Evolutionary conservation across 352 stramenopile genomes (phyloP), one percentile per base, ranked within the genome.

Genomic region (Aphanomyces euteiches): DNA sequence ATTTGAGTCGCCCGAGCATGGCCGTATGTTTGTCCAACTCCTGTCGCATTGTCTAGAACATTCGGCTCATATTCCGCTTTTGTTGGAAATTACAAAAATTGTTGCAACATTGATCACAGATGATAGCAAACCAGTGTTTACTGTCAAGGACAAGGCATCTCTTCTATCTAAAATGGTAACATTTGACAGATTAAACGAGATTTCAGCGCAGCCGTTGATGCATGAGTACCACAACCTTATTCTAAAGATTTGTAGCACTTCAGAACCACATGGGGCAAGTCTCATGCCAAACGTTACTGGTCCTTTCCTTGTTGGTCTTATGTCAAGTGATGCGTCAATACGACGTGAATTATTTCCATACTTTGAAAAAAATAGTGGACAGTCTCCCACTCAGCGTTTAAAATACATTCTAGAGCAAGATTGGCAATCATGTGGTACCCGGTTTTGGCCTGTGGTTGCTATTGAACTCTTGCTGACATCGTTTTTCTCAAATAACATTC

Each of bases 71-170:
- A 85, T 95, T 10, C 86, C 88, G 40, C 65, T 96, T 64, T 74
- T 96, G 59, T 69, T 96, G 38, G 79, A 93, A 66, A 85, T 95
- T 60, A 93, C 82, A 17, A 84, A 82, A 43, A 94, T 96, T 69
- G 87, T 92, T 15, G 75, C 82, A 0, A 77, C 85, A 12, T 77
- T 92, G 69, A 77, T 93, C 59, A 87, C 78, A 13, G 77, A 80
- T 5, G 69, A 81, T 17, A 72, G 76, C 19, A 76, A 83, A 17
- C 83, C 92, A 65, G 61, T 93, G n/a, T 78, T 96, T 56, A 85
- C 84, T 4, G 79, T 85, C 39, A 96, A 96, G 72, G 88, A 96
- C 74, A 95, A 94, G 56, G 90, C 93, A 82, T 85, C 84, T 37
- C 70, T 96, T 66, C 74, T 96, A 4, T 87, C 75, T 40, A 96